Conservation (phyloP, 345 rosid species). For the Viola odorata region DNA sequence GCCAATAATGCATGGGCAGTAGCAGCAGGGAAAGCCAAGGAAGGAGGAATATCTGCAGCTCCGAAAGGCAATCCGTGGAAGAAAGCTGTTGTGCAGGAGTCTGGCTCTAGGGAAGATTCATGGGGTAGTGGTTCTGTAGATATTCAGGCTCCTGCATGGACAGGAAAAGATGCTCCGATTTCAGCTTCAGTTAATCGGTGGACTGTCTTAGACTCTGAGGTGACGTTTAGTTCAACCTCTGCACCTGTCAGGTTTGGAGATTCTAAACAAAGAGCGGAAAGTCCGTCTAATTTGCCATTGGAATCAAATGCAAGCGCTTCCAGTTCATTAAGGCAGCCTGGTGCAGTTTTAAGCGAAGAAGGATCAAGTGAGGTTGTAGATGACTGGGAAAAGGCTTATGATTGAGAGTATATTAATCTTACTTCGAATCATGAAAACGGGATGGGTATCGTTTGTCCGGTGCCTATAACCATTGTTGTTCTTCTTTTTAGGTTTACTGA, state of each 20-base stretch:
- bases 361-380: conserved; percentile 52
- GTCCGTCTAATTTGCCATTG: conserved; percentile 7
- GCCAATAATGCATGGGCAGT: conserved; percentile 65
- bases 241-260: conserved; percentile 22
- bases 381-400: conserved; percentile 88
- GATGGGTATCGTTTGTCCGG: too few species aligned
- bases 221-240: conserved; percentile 27
- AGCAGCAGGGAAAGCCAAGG: conserved; percentile 28
- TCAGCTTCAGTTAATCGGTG: conserved; percentile 58
- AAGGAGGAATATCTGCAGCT: conserved; percentile 22
- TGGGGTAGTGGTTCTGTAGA: conserved; percentile 53
- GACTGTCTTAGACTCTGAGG: conserved; percentile 56
- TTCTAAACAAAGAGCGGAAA: conserved; percentile 15
- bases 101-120: conserved; percentile 45
- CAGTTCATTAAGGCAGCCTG: conserved; percentile 21
- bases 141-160: conserved; percentile 42
- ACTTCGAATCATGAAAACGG: too few species aligned
- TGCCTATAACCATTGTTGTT: too few species aligned
- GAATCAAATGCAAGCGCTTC: conserved; percentile 32
- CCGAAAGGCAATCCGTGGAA: conserved; percentile 73
- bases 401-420: conserved; percentile 29
- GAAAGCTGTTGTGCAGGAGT: conserved; percentile 65
- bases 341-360: conserved; percentile 17
- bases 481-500: too few species aligned
- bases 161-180: conserved; percentile 45